Evolutionary conservation across 176 grass and related monocot genomes (phyloP), one percentile per base, ranked within the genome.

Genomic region (Paspalum vaginatum): DNA sequence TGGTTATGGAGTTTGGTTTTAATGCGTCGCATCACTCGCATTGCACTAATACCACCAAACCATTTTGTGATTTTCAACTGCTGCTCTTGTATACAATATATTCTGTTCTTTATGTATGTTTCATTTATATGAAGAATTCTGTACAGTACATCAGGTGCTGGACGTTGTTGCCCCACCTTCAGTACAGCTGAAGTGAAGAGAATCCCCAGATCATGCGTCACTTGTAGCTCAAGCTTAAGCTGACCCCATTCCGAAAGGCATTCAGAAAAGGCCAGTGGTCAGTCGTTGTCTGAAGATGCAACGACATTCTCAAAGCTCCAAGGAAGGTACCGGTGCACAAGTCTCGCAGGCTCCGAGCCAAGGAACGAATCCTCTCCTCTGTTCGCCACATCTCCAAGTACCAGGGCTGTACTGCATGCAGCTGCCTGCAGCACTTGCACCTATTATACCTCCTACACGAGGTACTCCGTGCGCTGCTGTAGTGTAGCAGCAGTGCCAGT

Each of bases 291-390:
- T 69, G 39, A 85, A 89, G 41, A 62, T 46, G 77, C 62, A 62
- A 42, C 11, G 8, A 32, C 46, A 64, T 63, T 63, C 63, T 22
- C 40, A 71, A 25, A 87, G 54, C 71, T 76, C 53, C 70, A 85
- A 85, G 65, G 56, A 89, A 85, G 82, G 82, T 40, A 89, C 82
- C 46, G 53, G 77, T 85, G 47, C 77, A 85, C 15, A 17, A 10
- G 10, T 9, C 46, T 59, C 3, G 56, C 58, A 38, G 21, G 49
- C 74, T 56, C 85, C 74, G 42, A 32, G 20, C 58, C 42, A 88
- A 88, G 86, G 3, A 84, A 84, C 48, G 86, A 83, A 88, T 84
- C 81, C 14, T 12, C 18, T 53, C 5, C 12, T 40, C 8, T 38
- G 26, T 18, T 60, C 24, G 5, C 11, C 24, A 25, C 26, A 37